Percentiles rank a stretch among this genome's conserved stretches.
Conservation (phyloP, 176 grass and related monocot genomes). For the Musa troglodytarum region DNA sequence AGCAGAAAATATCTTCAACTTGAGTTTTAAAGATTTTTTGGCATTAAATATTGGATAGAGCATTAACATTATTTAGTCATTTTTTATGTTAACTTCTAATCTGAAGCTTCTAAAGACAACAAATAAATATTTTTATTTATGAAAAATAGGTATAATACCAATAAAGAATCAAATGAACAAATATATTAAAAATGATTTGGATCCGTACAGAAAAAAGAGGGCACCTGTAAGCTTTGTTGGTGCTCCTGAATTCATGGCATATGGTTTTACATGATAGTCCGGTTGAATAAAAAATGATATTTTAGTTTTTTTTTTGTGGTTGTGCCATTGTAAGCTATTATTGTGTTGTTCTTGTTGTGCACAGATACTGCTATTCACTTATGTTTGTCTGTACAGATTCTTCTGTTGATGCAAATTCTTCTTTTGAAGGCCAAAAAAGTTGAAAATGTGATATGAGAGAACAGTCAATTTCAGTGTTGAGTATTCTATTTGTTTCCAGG, state of each 20-base stretch:
- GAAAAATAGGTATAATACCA: background rate
- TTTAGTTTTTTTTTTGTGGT: too few relatives aligned
- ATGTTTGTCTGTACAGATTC: background rate
- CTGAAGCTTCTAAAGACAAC: background rate
- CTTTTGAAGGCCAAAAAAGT: background rate
- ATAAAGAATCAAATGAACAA: too few relatives aligned
- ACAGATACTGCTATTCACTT: background rate
- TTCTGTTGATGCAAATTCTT: background rate
- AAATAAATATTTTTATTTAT: background rate
- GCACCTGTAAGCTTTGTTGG: too few relatives aligned
- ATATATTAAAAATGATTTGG: too few relatives aligned
- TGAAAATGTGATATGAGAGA: background rate
- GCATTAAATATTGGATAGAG: background rate
- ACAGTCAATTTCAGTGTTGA: background rate
- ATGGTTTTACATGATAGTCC: background rate
- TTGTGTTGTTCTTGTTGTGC: background rate
- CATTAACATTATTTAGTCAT: background rate
- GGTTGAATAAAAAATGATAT: too few relatives aligned
- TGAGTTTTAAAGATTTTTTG: background rate
- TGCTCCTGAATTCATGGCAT: background rate
- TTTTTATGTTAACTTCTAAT: background rate
- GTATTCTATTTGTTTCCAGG: slow-evolving; percentile 33
- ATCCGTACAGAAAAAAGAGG: too few relatives aligned
- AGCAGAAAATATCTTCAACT: too few relatives aligned
- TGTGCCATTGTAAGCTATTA: background rate